Evolutionary conservation across 2,329 filamentous ascomycete genomes (phyloP).

Genomic region (Monosporascus sp.): DNA sequence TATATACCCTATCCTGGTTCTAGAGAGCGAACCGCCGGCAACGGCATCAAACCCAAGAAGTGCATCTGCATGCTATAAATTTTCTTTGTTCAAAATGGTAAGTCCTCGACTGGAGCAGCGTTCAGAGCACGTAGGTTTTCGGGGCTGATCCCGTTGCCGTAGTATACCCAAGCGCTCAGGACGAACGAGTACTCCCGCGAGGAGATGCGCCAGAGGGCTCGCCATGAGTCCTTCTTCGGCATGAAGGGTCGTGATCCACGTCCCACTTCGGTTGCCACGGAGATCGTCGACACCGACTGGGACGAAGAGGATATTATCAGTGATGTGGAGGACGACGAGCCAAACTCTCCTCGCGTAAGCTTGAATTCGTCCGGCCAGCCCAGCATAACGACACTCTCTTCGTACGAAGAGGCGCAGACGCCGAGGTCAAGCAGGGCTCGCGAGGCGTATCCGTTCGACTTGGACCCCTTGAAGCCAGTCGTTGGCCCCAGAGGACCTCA

Average conservation of each 20-base stretch:
- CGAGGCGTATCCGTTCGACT: conserved; percentile 55
- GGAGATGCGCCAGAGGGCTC: conserved; percentile 48
- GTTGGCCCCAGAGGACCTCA: conserved; percentile 82
- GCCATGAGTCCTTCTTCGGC: conserved; percentile 57
- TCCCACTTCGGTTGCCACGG: conserved; percentile 66
- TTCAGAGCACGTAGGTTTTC: neutral
- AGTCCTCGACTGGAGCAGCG: conserved; percentile 1
- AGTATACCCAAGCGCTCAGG: conserved; percentile 23
- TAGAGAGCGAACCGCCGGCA: conserved; percentile 24
- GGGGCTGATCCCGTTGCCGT: conserved; percentile 11
- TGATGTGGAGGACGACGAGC: conserved; percentile 51
- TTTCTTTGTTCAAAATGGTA: conserved; percentile 18
- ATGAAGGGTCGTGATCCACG: conserved; percentile 49
- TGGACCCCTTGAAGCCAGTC: conserved; percentile 57
- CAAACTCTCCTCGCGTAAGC: conserved; percentile 60
- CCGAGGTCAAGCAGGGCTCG: conserved; percentile 62
- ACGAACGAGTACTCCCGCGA: conserved; percentile 30
- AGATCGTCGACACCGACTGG: conserved; percentile 73
- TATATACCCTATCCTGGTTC: conserved; percentile 23
- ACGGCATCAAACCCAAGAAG: conserved; percentile 24
- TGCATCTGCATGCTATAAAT: conserved; percentile 12
- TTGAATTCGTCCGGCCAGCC: conserved; percentile 66
- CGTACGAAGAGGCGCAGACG: conserved; percentile 77
- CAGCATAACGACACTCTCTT: conserved; percentile 82
- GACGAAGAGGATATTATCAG: conserved; percentile 58